Base-by-base conservation (phyloP, 139 green algal species). In the Chlamydomonas sphaeroides region DNA sequence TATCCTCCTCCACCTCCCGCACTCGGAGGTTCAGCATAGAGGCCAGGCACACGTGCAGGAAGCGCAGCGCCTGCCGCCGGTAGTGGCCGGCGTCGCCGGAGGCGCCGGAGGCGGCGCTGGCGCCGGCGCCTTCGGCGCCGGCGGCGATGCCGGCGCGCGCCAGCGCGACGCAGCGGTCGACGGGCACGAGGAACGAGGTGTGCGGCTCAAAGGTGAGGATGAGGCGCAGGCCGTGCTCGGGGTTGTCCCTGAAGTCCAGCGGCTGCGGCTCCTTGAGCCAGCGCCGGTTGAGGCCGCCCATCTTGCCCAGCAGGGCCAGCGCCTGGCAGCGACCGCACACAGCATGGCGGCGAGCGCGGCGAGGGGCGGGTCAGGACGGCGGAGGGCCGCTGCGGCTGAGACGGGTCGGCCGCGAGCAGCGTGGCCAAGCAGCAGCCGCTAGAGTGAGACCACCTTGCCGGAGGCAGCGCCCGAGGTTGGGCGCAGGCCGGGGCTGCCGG, bases 211-310 rank as follows among this genome's bases (percentile, higher is more conserved):
- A 99, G 56, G 93, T 97, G 36, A 99, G 92, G 78, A 99, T 97
- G 51, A 98, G 85, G 56, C 97, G 92, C 73, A 99, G 90, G 38
- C 96, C 97, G 83, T 98, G 95, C 89, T 99, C 97, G 0, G 96
- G 95, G 79, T 98, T 98, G 70, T 95, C 87, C 62, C 95, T 95
- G 80, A 90, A 95, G 25, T 97, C 95, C 21, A 98, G 88, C 20
- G 89, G 86, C 57, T 92, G 74, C 5, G 92, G 92, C 0, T 95
- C 92, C 65, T 87, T 79, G 53, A 99, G 87, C 83, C 95, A 98
- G 61, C 95, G 90, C 26, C 97, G 92, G 85, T 96, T 97, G 49
- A 96, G 91, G 17, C 97, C 97, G 33, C 97, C 97, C 72, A 99
- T 93, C 88, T 99, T 99, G 41, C 97, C 97, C 33, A 99, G 92